Percentiles rank a stretch among this genome's conserved stretches.
Evolutionary conservation across 2,329 filamentous ascomycete genomes (phyloP).

Genomic region (Orbilia brochopaga): DNA sequence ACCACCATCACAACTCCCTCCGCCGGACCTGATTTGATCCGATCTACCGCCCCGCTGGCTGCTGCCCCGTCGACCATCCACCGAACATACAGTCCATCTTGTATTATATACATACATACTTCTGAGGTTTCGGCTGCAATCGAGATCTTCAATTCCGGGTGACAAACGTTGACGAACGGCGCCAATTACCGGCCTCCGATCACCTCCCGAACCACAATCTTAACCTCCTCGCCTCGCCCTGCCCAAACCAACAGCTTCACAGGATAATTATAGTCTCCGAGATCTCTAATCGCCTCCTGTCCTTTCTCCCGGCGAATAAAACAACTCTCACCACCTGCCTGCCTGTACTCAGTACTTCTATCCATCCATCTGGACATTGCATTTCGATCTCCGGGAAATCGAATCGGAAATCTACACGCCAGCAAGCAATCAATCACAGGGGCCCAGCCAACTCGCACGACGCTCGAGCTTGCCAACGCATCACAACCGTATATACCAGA

Average conservation of each 20-base stretch:
- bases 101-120: no score
- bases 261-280: neutral
- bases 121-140: no score
- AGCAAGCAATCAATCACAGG: no score
- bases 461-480: slow-evolving; percentile 2
- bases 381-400: no score
- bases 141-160: no score
- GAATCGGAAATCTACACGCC: no score
- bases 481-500: slow-evolving; percentile 2
- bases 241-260: neutral
- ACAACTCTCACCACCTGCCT: neutral
- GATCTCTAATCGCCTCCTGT: slow-evolving; percentile 6
- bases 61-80: neutral
- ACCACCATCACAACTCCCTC: neutral
- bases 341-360: no score
- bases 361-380: no score
- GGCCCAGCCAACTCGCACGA: no score
- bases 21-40: neutral
- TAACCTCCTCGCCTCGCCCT: slow-evolving; percentile 8
- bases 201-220: slow-evolving; percentile 4
- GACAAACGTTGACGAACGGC: neutral
- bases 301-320: neutral
- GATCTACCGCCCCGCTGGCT: neutral
- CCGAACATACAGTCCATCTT: neutral
- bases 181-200: slow-evolving; percentile 10